Evolutionary conservation across 768 basidiomycete genomes (phyloP).

Genomic region (Pluteus cervinus): DNA sequence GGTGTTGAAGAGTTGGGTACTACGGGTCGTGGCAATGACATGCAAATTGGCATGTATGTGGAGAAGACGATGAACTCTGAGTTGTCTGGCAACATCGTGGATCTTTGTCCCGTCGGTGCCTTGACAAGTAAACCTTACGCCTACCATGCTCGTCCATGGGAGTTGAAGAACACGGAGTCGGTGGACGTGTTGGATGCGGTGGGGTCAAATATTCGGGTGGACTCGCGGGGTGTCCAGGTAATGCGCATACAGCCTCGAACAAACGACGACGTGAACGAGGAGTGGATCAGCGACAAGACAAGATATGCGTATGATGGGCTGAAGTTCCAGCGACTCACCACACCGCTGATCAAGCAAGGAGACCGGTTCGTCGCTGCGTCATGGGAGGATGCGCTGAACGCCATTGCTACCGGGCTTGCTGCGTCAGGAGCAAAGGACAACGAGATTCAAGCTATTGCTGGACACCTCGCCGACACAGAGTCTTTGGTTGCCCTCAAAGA

Average conservation of each 20-base stretch:
- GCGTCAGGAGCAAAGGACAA: conserved; percentile 79
- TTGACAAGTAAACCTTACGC: conserved; percentile 98
- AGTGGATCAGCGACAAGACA: conserved; percentile 99
- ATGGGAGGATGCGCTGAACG: conserved; percentile 85
- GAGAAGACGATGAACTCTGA: conserved; percentile 98
- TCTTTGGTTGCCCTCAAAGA: conserved; percentile 92
- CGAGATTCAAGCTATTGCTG: conserved; percentile 94
- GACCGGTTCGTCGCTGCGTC: conserved; percentile 86
- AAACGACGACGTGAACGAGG: conserved; percentile 98
- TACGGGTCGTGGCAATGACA: conserved; percentile 94
- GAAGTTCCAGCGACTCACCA: conserved; percentile 90
- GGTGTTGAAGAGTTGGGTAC: conserved; percentile 97
- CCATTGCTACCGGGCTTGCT: conserved; percentile 73
- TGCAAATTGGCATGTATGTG: conserved; percentile 98
- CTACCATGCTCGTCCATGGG: conserved; percentile 96
- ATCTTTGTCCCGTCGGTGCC: conserved; percentile 97
- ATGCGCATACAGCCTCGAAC: conserved; percentile 96
- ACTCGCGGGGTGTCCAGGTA: conserved; percentile 91
- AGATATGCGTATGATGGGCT: conserved; percentile 96
- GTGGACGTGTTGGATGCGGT: conserved; percentile 94
- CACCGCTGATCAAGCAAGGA: conserved; percentile 85
- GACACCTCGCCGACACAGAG: conserved; percentile 91
- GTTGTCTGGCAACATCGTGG: conserved; percentile 93
- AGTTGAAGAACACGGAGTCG: conserved; percentile 96
- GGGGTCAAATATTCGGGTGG: conserved; percentile 94